A percentile compares a stretch with the other conserved stretches of the same genome.
These are phyloP conservation scores for Vinca minor DNA, from an alignment of 257 asterid species.

Conservation along the genomic window DNA sequence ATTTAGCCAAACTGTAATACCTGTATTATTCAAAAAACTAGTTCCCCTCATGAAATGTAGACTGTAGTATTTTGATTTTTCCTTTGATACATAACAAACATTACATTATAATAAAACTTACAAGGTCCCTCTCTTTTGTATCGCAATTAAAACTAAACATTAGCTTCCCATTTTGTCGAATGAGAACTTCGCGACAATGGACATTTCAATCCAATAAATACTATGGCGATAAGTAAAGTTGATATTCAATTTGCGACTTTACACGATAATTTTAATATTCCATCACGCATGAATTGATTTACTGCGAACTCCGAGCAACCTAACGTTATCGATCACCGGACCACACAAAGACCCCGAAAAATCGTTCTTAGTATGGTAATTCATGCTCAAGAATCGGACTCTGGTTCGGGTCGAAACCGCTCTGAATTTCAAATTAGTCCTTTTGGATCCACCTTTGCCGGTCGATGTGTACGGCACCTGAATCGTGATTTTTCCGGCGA, in stretches of 20 bases:
- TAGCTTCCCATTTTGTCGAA: too few species aligned
- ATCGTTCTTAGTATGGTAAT: constrained; percentile 65
- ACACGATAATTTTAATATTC: too few species aligned
- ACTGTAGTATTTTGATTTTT: neutral
- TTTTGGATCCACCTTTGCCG: constrained; percentile 57
- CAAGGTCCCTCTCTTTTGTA: neutral
- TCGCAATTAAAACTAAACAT: neutral
- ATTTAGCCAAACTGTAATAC: too few species aligned
- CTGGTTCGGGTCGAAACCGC: constrained; percentile 36
- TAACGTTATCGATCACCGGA: constrained; percentile 72
- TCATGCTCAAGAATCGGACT: constrained; percentile 58
- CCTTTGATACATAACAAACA: neutral
- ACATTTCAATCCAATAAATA: too few species aligned
- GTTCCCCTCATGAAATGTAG: neutral
- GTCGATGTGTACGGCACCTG: constrained; percentile 47
- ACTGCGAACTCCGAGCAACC: constrained; percentile 39
- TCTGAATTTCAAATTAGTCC: constrained; percentile 41
- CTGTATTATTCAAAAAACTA: too few species aligned
- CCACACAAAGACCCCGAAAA: constrained; percentile 66
- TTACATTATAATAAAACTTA: neutral
- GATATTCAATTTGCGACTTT: too few species aligned
- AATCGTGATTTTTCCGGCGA: constrained; percentile 35
- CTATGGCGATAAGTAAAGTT: too few species aligned
- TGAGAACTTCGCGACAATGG: too few species aligned
- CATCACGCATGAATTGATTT: too few species aligned